phyloP scores from a whole-genome alignment of 2,329 filamentous ascomycete genomes.

The Helicocarpus griseus region DNA sequence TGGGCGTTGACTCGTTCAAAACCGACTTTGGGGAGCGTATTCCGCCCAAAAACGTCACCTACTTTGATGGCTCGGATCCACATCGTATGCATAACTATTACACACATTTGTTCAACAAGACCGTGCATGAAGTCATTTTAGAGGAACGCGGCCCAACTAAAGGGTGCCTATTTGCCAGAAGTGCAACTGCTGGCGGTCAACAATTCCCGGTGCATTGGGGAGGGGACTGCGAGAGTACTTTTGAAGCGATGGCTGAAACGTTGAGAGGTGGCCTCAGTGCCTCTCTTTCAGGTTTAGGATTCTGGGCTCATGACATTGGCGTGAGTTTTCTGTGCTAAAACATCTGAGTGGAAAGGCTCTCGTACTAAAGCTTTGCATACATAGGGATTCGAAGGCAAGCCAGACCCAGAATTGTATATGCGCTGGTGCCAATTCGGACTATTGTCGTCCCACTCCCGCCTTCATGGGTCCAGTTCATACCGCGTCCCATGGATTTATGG shows the following conservation, averaged over 20 bases:
- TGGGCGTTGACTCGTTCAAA: constrained; percentile 63
- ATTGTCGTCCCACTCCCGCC: constrained; percentile 58
- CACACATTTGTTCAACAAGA: constrained; percentile 61
- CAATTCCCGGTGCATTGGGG: constrained; percentile 63
- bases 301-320: constrained; percentile 62
- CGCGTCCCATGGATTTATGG: constrained; percentile 68
- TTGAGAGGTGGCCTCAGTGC: constrained; percentile 56
- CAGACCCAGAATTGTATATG: constrained; percentile 62
- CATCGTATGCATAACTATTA: constrained; percentile 69
- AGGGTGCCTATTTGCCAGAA: constrained; percentile 58
- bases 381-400: constrained; percentile 56
- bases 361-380: neutral
- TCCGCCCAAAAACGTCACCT: constrained; percentile 55
- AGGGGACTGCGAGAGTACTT: constrained; percentile 65
- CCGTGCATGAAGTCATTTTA: constrained; percentile 58
- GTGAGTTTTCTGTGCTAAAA: neutral
- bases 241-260: constrained; percentile 63
- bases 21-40: constrained; percentile 69
- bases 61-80: constrained; percentile 53
- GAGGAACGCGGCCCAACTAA: constrained; percentile 40
- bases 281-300: constrained; percentile 55
- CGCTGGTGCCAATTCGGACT: constrained; percentile 70
- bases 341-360: no score
- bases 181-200: constrained; percentile 59
- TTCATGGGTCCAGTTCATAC: constrained; percentile 62